These are phyloP conservation scores for Nicotiana tabacum DNA, from an alignment of 257 asterid genomes.

Conservation along the genomic window DNA sequence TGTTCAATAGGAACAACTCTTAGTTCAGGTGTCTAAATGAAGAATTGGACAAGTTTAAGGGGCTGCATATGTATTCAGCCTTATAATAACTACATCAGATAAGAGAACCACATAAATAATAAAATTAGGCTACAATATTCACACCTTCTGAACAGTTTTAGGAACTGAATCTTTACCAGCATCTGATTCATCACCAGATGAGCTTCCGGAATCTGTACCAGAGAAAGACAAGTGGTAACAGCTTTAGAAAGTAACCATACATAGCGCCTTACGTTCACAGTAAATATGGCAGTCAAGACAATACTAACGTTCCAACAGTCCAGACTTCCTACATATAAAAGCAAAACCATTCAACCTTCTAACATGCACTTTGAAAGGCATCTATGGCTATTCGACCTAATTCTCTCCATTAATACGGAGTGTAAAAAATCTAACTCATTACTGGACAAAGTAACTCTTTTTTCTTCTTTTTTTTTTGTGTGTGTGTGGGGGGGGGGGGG, in stretches of 20 bases:
- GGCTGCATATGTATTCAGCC: too few relatives aligned
- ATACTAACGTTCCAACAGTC: neutral
- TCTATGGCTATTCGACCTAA: neutral
- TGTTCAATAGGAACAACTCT: too few relatives aligned
- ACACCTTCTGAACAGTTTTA: constrained; percentile 14
- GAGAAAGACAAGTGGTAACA: neutral
- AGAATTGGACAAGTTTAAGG: too few relatives aligned
- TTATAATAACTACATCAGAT: neutral
- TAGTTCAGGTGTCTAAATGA: too few relatives aligned
- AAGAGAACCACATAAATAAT: neutral
- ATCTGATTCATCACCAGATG: constrained; percentile 45
- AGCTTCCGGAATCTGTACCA: constrained; percentile 36
- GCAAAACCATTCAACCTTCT: neutral
- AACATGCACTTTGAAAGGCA: neutral
- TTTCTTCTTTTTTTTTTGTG: too few relatives aligned
- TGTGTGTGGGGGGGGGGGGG: neutral
- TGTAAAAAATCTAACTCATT: neutral
- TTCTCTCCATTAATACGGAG: neutral
- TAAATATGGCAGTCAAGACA: neutral
- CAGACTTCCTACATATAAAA: neutral
- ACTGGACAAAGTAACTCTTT: neutral
- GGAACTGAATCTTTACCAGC: constrained; percentile 34
- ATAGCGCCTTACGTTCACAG: neutral
- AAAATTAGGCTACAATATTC: neutral
- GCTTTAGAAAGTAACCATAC: neutral